Base-by-base conservation (phyloP, 345 rosid genomes). In the Trapa bicornis region DNA sequence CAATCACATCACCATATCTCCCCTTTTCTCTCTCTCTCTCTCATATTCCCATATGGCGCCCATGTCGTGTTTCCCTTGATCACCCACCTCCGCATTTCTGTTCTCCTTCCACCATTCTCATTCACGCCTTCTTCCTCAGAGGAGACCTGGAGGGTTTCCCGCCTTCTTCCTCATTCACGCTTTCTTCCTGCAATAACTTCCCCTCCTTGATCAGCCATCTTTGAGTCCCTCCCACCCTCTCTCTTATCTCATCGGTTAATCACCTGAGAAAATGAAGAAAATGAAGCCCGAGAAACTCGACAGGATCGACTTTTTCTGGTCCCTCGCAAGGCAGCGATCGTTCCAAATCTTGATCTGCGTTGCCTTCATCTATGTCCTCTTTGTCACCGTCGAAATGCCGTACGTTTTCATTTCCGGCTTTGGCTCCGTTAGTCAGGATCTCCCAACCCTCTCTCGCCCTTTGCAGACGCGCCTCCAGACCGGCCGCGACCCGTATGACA, bases 301-400 rank as follows among this genome's bases (percentile, higher is more conserved):
- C 38, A 67, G 54, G 54, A 15, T 66, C 7, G 75, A 72, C 75
- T 6, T 48, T 48, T 50, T 67, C 52, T 61, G 54, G 70, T 80
- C 87, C 15, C 70, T 89, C 32, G 79, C 83, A 72, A 80, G 84
- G 75, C 88, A 86, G 67, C 80, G 86, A 83, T 84, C 95, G 71
- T 37, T 87, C 74, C 97, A 87, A 67, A 79, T 87, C 68, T 69
- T 89, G 61, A 76, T 89, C 63, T 78, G 72, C 35, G 66, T 86
- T 0, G 92, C 86, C 29, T 39, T 84, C 56, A 70, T 89, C 48
- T 94, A 91, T 47, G 47, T 89, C 2, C 52, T 89, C 12, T 61
- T 89, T 53, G 91, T 88, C 61, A 80, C 92, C 22, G 69, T 91
- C 6, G 96, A 91, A 75, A 84, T 94, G 73, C 99, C 99, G 3